Base-by-base conservation (phyloP, 1,284 basidiomycete species). In the Dichomitus squalens region DNA sequence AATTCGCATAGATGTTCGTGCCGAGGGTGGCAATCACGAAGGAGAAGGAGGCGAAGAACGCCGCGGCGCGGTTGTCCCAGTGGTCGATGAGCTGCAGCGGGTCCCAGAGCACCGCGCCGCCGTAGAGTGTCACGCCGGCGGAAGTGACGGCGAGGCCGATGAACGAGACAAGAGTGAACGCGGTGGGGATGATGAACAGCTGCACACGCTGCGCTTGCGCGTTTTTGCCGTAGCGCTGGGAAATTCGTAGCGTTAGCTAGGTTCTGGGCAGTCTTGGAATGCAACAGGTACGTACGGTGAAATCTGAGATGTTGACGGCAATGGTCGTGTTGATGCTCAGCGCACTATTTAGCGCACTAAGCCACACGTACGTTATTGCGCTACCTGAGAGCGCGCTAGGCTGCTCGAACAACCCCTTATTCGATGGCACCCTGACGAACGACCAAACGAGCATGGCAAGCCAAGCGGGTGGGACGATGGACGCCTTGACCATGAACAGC, bases 1-100 rank as follows among this genome's bases (percentile, higher is more conserved):
- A 87, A 72, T 92, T 88, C 8, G 86, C 86, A 39, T 84, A 89
- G 60, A 92, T 87, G 68, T 92, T 92, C 50, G 87, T 86, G 23
- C 88, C 89, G 49, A 91, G 75, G 16, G 86, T 87, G 16, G 86
- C 83, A 27, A 92, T 71, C 8, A 81, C 76, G 72, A 90, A 92
- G 23, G 81, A 77, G 68, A 90, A 83, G 0, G 86, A 77, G 0
- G 84, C 85, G 67, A 93, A 90, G 78, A 93, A 93, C 38, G 87
- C 85, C 0, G 88, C 90, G 0, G 89, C 84, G 36, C 91, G 84
- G 67, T 89, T 90, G 64, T 88, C 84, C 86, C 87, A 90, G 47
- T 76, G 77, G 70, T 88, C 81, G 64, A 90, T 84, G 49, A 87
- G 76, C 49, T 70, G 72, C 14, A 80, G 67, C 20, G 82, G 76